Conservation (phyloP, 2,329 filamentous ascomycete genomes). For the Curvularia eragrostidis region DNA sequence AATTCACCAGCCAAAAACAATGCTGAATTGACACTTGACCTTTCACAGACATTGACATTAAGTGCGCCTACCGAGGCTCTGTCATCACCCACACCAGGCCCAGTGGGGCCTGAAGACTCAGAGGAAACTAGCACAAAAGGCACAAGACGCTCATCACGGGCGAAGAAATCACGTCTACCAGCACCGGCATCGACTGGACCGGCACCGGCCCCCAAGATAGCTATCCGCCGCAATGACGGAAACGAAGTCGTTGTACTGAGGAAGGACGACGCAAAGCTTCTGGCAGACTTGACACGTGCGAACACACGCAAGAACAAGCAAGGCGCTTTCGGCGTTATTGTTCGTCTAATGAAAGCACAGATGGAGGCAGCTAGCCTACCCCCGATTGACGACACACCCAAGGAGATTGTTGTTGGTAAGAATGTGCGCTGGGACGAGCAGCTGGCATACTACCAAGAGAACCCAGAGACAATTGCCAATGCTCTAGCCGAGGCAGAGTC, state of each 20-base stretch:
- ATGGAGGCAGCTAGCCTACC: slow-evolving; percentile 36
- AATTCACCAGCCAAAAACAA: slow-evolving; percentile 55
- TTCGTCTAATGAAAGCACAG: slow-evolving; percentile 53
- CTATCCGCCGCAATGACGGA: slow-evolving; percentile 53
- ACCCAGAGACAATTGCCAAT: slow-evolving; percentile 37
- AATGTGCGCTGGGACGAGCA: slow-evolving; percentile 57
- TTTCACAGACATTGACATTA: slow-evolving; percentile 40
- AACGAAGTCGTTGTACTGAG: slow-evolving; percentile 55
- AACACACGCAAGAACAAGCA: slow-evolving; percentile 62
- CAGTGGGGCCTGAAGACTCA: slow-evolving; percentile 21
- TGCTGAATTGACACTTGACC: slow-evolving; percentile 40
- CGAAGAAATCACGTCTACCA: slow-evolving; percentile 47
- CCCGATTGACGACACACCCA: slow-evolving; percentile 19
- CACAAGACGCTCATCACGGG: slow-evolving; percentile 45
- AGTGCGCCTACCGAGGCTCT: slow-evolving; percentile 25
- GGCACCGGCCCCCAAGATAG: slow-evolving; percentile 50
- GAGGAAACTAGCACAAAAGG: slow-evolving; percentile 24
- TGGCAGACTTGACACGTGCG: slow-evolving; percentile 53
- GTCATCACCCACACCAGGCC: slow-evolving; percentile 24
- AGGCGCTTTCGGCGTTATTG: slow-evolving; percentile 52
- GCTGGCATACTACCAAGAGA: slow-evolving; percentile 55
- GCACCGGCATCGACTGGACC: slow-evolving; percentile 31
- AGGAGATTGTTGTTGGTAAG: slow-evolving; percentile 33
- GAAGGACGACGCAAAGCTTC: slow-evolving; percentile 57
- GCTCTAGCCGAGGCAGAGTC: slow-evolving; percentile 40